Conservation (phyloP, 352 stramenopile species). For the Pythium graminicola region DNA sequence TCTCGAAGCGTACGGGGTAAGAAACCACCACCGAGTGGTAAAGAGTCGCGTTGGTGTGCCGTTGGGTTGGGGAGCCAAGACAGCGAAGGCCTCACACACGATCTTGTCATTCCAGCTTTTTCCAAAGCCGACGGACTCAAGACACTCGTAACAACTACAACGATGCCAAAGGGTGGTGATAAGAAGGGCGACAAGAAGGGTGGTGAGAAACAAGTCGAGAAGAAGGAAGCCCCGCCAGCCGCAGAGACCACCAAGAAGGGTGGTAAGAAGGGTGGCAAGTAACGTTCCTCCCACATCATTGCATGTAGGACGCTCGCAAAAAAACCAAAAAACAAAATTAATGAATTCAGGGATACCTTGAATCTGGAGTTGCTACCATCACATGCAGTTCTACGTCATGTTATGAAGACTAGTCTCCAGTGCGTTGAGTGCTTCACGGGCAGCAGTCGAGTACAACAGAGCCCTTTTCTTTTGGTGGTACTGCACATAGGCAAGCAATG, state of each 20-base stretch:
- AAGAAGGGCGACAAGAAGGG: slow-evolving; percentile 23
- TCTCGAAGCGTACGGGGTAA: not conserved
- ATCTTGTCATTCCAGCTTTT: slow-evolving; percentile 14
- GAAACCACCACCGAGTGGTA: not conserved
- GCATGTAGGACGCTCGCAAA: too few relatives aligned
- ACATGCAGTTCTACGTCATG: too few relatives aligned
- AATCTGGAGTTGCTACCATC: too few relatives aligned
- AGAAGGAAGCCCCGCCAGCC: slow-evolving; percentile 22
- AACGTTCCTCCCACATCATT: not conserved
- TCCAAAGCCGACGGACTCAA: slow-evolving; percentile 3
- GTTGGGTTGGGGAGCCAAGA: not conserved
- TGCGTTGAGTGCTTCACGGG: slow-evolving; percentile 7
- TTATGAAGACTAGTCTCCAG: not conserved
- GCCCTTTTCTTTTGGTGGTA: slow-evolving; percentile 9
- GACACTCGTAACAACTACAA: slow-evolving; percentile 3
- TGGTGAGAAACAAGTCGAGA: slow-evolving; percentile 23
- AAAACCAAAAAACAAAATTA: not conserved
- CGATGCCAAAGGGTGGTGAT: slow-evolving; percentile 17
- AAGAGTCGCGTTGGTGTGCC: not conserved
- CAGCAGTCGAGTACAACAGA: not conserved
- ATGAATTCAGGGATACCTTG: slow-evolving; percentile 4
- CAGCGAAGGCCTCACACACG: not conserved
- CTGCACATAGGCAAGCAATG: slow-evolving; percentile 4
- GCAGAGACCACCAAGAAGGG: slow-evolving; percentile 28
- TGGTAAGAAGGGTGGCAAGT: slow-evolving; percentile 42